Base-by-base conservation (phyloP, 495 filamentous ascomycete species). In the Staphylotrichum tortipilum region DNA sequence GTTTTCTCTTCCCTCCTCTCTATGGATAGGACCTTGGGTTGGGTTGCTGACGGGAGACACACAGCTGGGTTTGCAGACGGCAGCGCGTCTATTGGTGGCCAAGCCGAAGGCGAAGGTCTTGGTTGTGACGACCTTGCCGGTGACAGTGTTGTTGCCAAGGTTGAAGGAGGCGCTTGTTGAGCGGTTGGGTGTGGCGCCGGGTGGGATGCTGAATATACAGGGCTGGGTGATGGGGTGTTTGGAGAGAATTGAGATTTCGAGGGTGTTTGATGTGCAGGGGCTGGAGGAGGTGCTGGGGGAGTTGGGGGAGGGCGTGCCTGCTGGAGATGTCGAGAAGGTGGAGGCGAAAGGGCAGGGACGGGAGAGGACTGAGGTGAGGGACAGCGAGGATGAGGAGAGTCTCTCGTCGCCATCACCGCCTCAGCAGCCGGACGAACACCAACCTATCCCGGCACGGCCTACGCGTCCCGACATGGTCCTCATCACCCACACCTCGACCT, bases 181-280 rank as follows among this genome's bases (percentile, higher is more conserved):
- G 1, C 59, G 66, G 51, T 46, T 61, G 3, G 50, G 41, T n/a
- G 38, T 17, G 1, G 51, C 39, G 12, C 39, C 54, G 2, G 53
- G 57, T 4, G 54, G 52, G 8, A 15, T 52, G 11, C 50, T 46
- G n/a, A 31, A 44, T 7, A 46, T 49, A 0, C 33, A 53, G 38
- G 48, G 12, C 8, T 49, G 47, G 10, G 52, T 68, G 7, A 56
- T 58, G 39, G 52, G 47, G 30, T 70, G 70, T 44, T 63, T 84
- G 0, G 74, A 78, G 33, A 62, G 65, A 21, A 67, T 81, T 8
- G 68, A 66, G 19, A 72, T 84, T 33, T 75, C 79, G 49, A 57
- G 75, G 3, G 73, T 83, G 6, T 82, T 83, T 58, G 79, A 84
- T 52, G 55, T 79, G 17, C 69, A 77, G 46, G 80, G 80, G 4